Evolutionary conservation across 2,329 filamentous ascomycete genomes (phyloP), one percentile per base, ranked within the genome.

Genomic region (Penicillium sp.): DNA sequence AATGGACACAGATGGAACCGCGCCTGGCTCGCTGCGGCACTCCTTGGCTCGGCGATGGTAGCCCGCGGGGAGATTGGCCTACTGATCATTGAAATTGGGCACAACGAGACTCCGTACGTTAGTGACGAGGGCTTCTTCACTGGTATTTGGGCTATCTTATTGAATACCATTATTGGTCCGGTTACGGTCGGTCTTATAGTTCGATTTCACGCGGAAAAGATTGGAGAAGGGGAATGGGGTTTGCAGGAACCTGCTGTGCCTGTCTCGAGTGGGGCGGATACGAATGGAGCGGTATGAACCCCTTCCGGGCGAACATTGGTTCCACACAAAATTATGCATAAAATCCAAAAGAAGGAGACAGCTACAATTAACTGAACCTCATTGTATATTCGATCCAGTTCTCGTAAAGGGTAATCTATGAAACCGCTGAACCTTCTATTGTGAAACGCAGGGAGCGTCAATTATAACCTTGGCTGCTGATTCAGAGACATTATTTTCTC

Each of bases 11-110:
- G 16, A 2, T 59, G 55, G 58, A 37, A 49, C 10, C 39, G 54
- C 10, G 58, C 61, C 6, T 68, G 55, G 54, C 62, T 68, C 5
- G 63, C 68, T 1, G 70, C 56, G 1, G 43, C 64, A 7, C 66
- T 72, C 21, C 54, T 72, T 9, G 70, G 70, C 3, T 69, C 69
- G 16, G 70, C 70, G 4, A 72, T 71, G 70, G 70, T 72, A 3
- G 70, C 70, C 3, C 68, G 70, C 2, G 70, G 70, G 21, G 70
- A 72, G 48, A 72, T 72, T 41, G 70, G 70, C 2, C 65, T 71
- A 3, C 46, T 72, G 31, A 70, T 72, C 16, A 70, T 71, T 16
- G 69, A 72, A 45, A 66, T 72, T 8, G 70, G 70, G 4, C 67
- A 69, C 24, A 72, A 72, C 8, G 59, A 69, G 35, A 70, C 69